phyloP scores from a whole-genome alignment of 176 grass and related monocot species.

The Rhynchospora tenuis region DNA sequence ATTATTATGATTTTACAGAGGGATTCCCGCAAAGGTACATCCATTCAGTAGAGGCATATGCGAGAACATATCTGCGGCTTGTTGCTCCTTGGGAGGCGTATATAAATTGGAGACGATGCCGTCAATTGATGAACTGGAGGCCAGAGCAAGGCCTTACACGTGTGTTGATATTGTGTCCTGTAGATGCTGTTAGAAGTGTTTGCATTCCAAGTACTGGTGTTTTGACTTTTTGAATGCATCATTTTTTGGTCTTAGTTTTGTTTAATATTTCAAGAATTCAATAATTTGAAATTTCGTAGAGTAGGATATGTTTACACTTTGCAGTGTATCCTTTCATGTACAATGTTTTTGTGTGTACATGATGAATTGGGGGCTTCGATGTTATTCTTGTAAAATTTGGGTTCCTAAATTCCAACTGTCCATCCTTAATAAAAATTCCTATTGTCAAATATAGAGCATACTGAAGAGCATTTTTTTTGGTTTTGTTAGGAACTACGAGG shows the following conservation, averaged over 20 bases:
- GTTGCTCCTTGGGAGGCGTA: slow-evolving; percentile 17
- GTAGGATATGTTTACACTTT: slow-evolving; percentile 1
- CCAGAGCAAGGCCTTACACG: slow-evolving; percentile 33
- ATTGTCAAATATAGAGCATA: neutral
- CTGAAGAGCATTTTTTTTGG: neutral
- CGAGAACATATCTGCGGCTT: slow-evolving; percentile 25
- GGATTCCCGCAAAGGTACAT: slow-evolving; percentile 24
- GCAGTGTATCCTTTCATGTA: slow-evolving; percentile 1
- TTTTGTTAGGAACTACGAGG: no score
- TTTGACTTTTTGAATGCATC: slow-evolving; percentile 1
- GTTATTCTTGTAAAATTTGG: neutral
- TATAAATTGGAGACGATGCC: slow-evolving; percentile 30
- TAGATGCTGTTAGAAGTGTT: slow-evolving; percentile 32
- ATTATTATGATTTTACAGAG: slow-evolving; percentile 35
- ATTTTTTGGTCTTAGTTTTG: neutral
- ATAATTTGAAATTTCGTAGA: neutral
- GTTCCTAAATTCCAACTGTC: neutral
- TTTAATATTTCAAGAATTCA: neutral
- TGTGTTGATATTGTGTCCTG: slow-evolving; percentile 35
- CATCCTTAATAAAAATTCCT: neutral
- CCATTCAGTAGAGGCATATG: slow-evolving; percentile 37
- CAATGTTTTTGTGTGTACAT: neutral
- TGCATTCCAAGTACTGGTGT: neutral
- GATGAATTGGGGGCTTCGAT: slow-evolving; percentile 1
- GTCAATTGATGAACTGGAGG: slow-evolving; percentile 32